Percentiles rank a stretch among this genome's conserved stretches.
phyloP scores from a whole-genome alignment of 257 asterid species.

The Nicotiana tomentosiformis region DNA sequence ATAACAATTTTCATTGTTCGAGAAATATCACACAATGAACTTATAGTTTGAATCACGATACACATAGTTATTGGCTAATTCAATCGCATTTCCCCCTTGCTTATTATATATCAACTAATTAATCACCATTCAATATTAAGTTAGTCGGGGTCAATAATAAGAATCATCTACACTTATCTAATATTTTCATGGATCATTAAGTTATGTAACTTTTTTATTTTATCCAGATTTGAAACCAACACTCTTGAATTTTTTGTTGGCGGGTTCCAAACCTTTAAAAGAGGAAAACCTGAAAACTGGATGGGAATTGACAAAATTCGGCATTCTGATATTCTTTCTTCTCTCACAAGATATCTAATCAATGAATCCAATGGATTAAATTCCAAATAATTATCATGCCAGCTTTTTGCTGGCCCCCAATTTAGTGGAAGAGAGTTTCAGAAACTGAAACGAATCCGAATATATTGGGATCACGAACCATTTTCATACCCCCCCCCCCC shows the following conservation, averaged over 20 bases:
- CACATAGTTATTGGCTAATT: neutral
- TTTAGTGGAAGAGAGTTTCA: constrained; percentile 30
- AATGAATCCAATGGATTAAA: constrained; percentile 13
- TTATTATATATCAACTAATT: neutral
- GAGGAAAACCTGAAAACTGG: neutral
- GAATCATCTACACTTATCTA: neutral
- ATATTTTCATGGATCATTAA: neutral
- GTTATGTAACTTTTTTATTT: neutral
- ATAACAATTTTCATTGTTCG: neutral
- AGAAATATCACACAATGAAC: neutral
- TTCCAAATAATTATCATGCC: constrained; percentile 24
- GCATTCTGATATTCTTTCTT: neutral
- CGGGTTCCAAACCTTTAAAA: neutral
- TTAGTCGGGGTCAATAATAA: no score
- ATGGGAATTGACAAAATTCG: neutral
- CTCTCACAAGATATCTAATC: neutral
- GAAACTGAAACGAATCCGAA: constrained; percentile 20
- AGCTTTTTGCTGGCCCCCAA: constrained; percentile 26
- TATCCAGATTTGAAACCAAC: no score
- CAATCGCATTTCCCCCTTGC: neutral
- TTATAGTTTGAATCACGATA: no score
- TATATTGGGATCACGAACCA: neutral
- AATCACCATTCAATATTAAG: neutral
- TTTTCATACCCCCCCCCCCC: neutral
- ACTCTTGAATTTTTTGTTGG: neutral